phyloP scores from a whole-genome alignment of 345 rosid genomes.

The Populus simonii region DNA sequence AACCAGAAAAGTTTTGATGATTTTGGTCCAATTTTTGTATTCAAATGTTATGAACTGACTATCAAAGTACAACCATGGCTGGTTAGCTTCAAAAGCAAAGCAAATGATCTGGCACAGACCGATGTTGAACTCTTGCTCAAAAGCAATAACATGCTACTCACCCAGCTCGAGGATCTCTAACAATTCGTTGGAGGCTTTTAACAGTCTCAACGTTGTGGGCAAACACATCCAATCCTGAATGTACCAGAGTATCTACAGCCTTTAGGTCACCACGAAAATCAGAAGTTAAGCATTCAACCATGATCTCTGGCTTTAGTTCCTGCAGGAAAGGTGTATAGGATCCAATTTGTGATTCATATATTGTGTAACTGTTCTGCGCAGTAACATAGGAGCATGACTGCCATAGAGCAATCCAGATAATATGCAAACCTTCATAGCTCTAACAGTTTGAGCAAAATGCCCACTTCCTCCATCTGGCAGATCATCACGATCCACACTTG shows the following conservation, averaged over 20 bases:
- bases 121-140: not conserved
- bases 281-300: constrained; percentile 97
- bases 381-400: not conserved
- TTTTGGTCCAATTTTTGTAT: not conserved
- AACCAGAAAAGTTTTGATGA: not conserved
- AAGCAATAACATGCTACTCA: constrained; percentile 28
- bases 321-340: constrained; percentile 24
- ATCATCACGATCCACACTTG: constrained; percentile 99
- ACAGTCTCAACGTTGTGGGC: constrained; percentile 97
- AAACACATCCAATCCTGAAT: constrained; percentile 90
- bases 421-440: constrained; percentile 74
- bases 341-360: constrained; percentile 8
- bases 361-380: not conserved
- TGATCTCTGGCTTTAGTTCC: constrained; percentile 84
- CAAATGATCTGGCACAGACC: not conserved
- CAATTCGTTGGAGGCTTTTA: constrained; percentile 86
- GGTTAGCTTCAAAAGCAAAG: not conserved
- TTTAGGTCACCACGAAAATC: constrained; percentile 89
- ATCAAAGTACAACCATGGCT: not conserved
- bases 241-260: constrained; percentile 73
- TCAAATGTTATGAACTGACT: not conserved
- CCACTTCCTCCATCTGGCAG: constrained; percentile 97
- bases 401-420: not conserved
- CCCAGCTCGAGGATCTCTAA: constrained; percentile 99
- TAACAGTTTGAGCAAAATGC: constrained; percentile 91